Base-by-base conservation (phyloP, 2,329 filamentous ascomycete species). In the Coniella vitis region DNA sequence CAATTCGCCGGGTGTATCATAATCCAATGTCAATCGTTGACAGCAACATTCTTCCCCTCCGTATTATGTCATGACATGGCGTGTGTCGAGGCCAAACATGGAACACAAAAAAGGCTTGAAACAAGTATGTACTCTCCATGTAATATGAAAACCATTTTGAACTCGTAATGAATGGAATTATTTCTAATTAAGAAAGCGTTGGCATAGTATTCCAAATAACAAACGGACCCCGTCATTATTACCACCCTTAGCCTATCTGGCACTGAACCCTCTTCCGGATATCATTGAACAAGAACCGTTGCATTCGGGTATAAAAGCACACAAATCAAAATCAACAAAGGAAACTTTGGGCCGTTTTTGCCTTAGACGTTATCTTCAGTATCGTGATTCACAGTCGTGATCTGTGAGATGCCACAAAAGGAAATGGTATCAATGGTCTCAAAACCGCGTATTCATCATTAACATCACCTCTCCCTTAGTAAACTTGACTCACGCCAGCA, bases 221-320 rank as follows among this genome's bases (percentile, higher is more conserved):
- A 37, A 25, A 41, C 32, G 38, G 9, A 22, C 37, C 3, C 37
- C 37, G 4, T n/a, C 29, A 36, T 47, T 34, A 47, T 42, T 42
- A 47, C 12, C 17, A 29, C 34, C 19, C 44, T 16, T 40, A 5
- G 16, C 29, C 10, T 29, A 9, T 14, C 4, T 21, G 10, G 20
- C 34, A 37, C 49, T 52, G 36, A 35, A 37, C 40, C 41, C 46
- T 42, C 40, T 31, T 49, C 49, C 42, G 41, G 49, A 46, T 52
- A 52, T 52, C 49, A 52, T 39, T 17, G 34, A 32, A 38, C 29
- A 52, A 42, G 16, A 22, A 31, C 17, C 29, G 41, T 41, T 31
- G 38, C 36, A 31, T 40, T 38, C 38, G 49, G 49, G 49, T 52
- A 52, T 52, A 49, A 47, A 36, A 39, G n/a, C 32, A 41, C 21